phyloP scores from a whole-genome alignment of 1,139 yeast species.

The Kluyveromyces sp. region DNA sequence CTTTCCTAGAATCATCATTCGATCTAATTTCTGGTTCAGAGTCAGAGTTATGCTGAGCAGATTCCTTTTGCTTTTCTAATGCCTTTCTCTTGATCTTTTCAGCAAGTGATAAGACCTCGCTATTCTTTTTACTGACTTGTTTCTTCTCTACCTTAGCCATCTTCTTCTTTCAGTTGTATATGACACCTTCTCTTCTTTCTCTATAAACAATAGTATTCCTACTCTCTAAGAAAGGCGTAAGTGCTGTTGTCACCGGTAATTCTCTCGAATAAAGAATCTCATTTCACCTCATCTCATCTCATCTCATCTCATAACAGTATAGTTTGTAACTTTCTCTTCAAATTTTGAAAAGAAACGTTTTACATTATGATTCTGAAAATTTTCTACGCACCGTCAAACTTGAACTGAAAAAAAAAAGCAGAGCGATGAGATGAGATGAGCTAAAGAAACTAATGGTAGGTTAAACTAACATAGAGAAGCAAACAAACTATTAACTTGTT shows the following conservation, averaged over 20 bases:
- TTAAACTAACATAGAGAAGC: not conserved
- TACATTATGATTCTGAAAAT: slow-evolving; percentile 1
- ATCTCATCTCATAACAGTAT: not conserved
- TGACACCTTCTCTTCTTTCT: too few relatives aligned
- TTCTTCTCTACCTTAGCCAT: slow-evolving; percentile 13
- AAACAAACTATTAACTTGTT: not conserved
- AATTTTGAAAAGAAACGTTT: slow-evolving; percentile 3
- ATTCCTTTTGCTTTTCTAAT: slow-evolving; percentile 24
- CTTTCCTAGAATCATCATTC: slow-evolving; percentile 5
- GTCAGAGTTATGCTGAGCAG: slow-evolving; percentile 3
- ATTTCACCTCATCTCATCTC: slow-evolving; percentile 4
- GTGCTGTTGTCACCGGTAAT: not conserved
- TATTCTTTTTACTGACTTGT: slow-evolving; percentile 18
- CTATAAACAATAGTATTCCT: not conserved
- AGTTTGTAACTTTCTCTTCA: not conserved
- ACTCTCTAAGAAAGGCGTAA: not conserved
- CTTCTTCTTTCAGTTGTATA: not conserved
- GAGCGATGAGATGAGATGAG: slow-evolving; percentile 5
- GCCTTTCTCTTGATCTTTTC: slow-evolving; percentile 51
- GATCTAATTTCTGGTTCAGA: slow-evolving; percentile 16
- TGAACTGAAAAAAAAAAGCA: not conserved
- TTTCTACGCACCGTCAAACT: not conserved
- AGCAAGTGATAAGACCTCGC: slow-evolving; percentile 29
- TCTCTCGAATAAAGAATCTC: not conserved
- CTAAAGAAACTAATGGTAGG: not conserved